Evolutionary conservation across 345 rosid genomes (phyloP), one percentile per base, ranked within the genome.

Genomic region (Sonneratia caseolaris): DNA sequence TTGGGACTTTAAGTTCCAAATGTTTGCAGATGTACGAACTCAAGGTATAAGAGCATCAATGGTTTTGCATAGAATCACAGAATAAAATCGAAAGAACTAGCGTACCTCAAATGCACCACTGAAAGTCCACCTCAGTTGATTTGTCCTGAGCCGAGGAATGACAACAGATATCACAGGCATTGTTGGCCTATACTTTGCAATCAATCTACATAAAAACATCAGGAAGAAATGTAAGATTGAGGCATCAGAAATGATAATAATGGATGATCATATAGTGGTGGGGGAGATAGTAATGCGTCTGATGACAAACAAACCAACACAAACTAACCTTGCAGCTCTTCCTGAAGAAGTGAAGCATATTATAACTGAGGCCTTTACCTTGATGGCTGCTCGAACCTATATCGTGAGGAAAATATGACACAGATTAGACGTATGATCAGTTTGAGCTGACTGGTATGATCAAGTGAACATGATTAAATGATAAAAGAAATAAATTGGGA

Each of bases 91-190:
- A 22, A 42, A 68, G 18, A 73, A 61, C 49, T 47, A 22, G 74
- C 61, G 15, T 64, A 87, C 92, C 90, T 89, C 90, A 48, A 84
- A 89, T 68, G 92, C 90, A 73, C 96, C 96, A 32, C 71, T 82
- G 69, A 89, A 86, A 75, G 88, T 87, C 92, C 96, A 89, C 64
- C 68, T 81, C 53, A 89, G 72, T 74, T 89, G 90, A 79, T 89
- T 83, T 64, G 96, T 82, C 84, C 80, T 87, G 47, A 89, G 88
- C 27, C 81, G 86, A 38, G 96, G 96, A 76, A 90, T 82, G 69
- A 90, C 96, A 79, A 90, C 96, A 71, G 96, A 90, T 57, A 88
- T 69, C 71, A 90, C 92, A 22, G 92, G 96, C 96, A 86, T 88
- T 68, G 88, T 81, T 19, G 96, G 96, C 77, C 91, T 86, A 69